Evolutionary conservation across 768 basidiomycete genomes (phyloP).

Genomic region (Leccinum fibrillosum): DNA sequence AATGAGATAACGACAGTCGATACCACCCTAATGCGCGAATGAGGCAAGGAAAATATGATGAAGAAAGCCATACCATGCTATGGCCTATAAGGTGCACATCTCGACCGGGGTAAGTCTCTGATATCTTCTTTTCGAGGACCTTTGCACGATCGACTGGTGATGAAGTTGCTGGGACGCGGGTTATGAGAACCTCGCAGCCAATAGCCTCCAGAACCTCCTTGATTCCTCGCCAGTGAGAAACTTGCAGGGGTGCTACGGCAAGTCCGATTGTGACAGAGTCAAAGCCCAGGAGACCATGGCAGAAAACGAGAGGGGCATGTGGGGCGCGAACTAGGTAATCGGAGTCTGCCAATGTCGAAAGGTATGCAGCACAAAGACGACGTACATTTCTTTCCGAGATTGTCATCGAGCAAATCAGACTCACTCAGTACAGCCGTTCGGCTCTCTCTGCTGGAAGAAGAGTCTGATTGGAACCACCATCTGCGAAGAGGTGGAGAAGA

Average conservation of each 20-base stretch:
- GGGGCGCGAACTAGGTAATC: slow-evolving; percentile 63
- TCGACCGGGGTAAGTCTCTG: slow-evolving; percentile 74
- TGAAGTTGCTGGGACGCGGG: slow-evolving; percentile 90
- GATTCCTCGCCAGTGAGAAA: slow-evolving; percentile 96
- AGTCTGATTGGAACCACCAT: slow-evolving; percentile 55
- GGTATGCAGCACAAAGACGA: slow-evolving; percentile 9
- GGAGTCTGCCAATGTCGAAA: slow-evolving; percentile 1
- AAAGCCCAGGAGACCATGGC: slow-evolving; percentile 91
- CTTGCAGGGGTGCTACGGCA: slow-evolving; percentile 75
- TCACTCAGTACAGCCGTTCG: slow-evolving; percentile 46
- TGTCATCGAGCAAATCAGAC: slow-evolving; percentile 42
- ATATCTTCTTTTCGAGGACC: slow-evolving; percentile 82
- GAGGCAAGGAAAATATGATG: background rate
- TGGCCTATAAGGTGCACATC: slow-evolving; percentile 88
- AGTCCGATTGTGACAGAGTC: slow-evolving; percentile 80
- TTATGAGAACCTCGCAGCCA: slow-evolving; percentile 87
- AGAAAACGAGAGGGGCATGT: slow-evolving; percentile 87
- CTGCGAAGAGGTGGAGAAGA: slow-evolving; percentile 24
- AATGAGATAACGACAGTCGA: slow-evolving; percentile 88
- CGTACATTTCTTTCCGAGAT: slow-evolving; percentile 60
- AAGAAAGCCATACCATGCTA: slow-evolving; percentile 53
- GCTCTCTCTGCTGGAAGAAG: slow-evolving; percentile 35
- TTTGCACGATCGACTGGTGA: slow-evolving; percentile 85
- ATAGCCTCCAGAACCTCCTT: slow-evolving; percentile 88
- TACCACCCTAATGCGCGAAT: slow-evolving; percentile 65